These are phyloP conservation scores for Trichophyton equinum DNA, from an alignment of 2,329 filamentous ascomycete genomes.

Conservation along the genomic window DNA sequence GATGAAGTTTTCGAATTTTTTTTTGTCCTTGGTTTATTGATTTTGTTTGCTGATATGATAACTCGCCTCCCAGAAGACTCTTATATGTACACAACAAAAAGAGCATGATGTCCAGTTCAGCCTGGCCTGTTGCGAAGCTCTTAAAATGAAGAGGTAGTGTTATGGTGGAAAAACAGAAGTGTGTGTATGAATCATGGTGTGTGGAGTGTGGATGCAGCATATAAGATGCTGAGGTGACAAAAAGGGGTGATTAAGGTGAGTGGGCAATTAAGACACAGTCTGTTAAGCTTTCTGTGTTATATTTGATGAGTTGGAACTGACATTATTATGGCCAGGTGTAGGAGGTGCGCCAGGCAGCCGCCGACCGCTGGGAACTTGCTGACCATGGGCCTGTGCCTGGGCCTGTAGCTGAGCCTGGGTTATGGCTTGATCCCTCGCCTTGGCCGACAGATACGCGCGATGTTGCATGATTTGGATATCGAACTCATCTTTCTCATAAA, in stretches of 20 bases:
- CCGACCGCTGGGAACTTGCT: slow-evolving; percentile 19
- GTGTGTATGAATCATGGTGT: background rate
- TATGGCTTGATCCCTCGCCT: slow-evolving; percentile 29
- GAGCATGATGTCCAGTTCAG: background rate
- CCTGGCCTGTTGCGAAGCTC: background rate
- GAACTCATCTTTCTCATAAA: slow-evolving; percentile 63
- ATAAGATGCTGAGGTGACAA: background rate
- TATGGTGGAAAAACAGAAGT: background rate
- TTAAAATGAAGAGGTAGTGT: background rate
- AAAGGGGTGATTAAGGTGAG: background rate
- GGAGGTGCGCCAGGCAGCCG: slow-evolving; percentile 26
- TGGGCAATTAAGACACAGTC: slow-evolving; percentile 9
- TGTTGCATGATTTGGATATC: slow-evolving; percentile 46
- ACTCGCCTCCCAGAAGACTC: background rate
- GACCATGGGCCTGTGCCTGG: slow-evolving; percentile 26
- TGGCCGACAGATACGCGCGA: slow-evolving; percentile 38
- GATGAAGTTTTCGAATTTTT: slow-evolving; percentile 11
- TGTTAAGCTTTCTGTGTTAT: slow-evolving; percentile 16
- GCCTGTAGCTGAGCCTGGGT: slow-evolving; percentile 32
- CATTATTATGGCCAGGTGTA: slow-evolving; percentile 1
- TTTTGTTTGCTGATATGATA: slow-evolving; percentile 3
- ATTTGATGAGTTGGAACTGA: slow-evolving; percentile 5
- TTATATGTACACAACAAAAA: slow-evolving; percentile 4
- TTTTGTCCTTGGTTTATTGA: background rate
- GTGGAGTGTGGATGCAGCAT: background rate